Evolutionary conservation across 2,329 filamentous ascomycete species (phyloP).

Genomic region (Blastomyces gilchristii): DNA sequence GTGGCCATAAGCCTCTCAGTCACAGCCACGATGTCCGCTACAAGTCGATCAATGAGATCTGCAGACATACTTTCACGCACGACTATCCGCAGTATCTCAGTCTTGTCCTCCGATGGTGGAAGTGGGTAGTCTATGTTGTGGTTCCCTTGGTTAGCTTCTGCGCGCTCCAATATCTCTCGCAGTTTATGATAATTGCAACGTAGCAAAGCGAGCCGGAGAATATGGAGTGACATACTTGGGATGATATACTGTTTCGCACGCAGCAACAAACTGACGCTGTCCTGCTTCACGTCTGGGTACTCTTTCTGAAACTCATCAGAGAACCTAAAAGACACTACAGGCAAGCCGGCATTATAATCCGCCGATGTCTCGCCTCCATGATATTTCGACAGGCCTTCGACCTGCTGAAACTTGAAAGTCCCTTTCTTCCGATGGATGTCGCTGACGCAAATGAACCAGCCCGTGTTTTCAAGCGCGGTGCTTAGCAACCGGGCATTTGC

Average conservation of each 20-base stretch:
- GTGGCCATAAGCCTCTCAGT: conserved; percentile 52
- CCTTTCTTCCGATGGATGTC: conserved; percentile 54
- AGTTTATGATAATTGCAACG: neutral
- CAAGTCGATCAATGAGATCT: conserved; percentile 54
- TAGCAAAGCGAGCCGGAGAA: neutral
- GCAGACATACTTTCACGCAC: conserved; percentile 58
- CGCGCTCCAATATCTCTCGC: neutral
- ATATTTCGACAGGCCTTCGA: conserved; percentile 34
- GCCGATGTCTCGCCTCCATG: conserved; percentile 44
- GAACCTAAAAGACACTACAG: conserved; percentile 58
- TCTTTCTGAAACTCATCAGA: conserved; percentile 51
- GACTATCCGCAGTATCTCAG: conserved; percentile 57
- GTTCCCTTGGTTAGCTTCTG: neutral
- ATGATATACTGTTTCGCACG: conserved; percentile 61
- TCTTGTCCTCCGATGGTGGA: conserved; percentile 51
- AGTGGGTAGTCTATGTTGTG: conserved; percentile 48
- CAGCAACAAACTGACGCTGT: conserved; percentile 51
- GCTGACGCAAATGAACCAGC: conserved; percentile 55
- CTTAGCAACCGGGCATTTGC: conserved; percentile 55
- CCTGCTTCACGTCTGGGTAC: conserved; percentile 55
- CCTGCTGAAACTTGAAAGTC: conserved; percentile 33
- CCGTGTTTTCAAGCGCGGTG: conserved; percentile 53
- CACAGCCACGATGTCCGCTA: conserved; percentile 50
- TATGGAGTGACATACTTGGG: conserved; percentile 40
- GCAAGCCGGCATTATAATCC: conserved; percentile 54